Evolutionary conservation across 2,329 filamentous ascomycete genomes (phyloP).

Genomic region (Dactylonectria estremocensis): DNA sequence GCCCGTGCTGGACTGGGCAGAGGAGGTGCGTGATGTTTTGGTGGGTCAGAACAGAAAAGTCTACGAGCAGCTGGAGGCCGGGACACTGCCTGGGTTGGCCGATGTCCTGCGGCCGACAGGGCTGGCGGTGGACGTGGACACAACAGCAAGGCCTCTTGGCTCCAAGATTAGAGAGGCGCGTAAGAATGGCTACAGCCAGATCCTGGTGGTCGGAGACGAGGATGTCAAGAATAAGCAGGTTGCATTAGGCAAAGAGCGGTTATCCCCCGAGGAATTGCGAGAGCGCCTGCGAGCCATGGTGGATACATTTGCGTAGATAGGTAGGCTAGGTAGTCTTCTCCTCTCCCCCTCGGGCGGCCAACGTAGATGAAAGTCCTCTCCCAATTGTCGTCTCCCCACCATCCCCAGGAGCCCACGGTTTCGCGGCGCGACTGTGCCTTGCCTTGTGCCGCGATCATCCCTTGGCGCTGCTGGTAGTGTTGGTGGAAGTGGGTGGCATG

Average conservation of each 20-base stretch:
- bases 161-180: constrained; percentile 83
- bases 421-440: constrained; percentile 19
- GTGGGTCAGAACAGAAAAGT: constrained; percentile 60
- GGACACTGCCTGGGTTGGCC: constrained; percentile 51
- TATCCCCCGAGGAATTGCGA: constrained; percentile 63
- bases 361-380: constrained; percentile 31
- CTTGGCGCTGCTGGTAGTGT: constrained; percentile 3
- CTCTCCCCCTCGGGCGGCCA: constrained; percentile 20
- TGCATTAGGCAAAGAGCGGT: constrained; percentile 57
- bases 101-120: constrained; percentile 70
- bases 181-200: constrained; percentile 78
- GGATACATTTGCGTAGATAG: constrained; percentile 62
- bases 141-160: constrained; percentile 71
- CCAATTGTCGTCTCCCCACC: constrained; percentile 10
- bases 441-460: not conserved
- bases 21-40: constrained; percentile 64
- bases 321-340: not conserved
- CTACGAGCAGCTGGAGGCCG: constrained; percentile 52
- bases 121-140: constrained; percentile 80
- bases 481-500: constrained; percentile 11
- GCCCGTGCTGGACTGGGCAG: constrained; percentile 66
- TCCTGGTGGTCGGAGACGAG: constrained; percentile 79
- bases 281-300: constrained; percentile 62
- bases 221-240: constrained; percentile 74
- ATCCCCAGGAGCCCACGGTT: constrained; percentile 25